Evolutionary conservation across 1,284 basidiomycete genomes (phyloP), one percentile per base, ranked within the genome.

Genomic region (Hemileia vastatrix): DNA sequence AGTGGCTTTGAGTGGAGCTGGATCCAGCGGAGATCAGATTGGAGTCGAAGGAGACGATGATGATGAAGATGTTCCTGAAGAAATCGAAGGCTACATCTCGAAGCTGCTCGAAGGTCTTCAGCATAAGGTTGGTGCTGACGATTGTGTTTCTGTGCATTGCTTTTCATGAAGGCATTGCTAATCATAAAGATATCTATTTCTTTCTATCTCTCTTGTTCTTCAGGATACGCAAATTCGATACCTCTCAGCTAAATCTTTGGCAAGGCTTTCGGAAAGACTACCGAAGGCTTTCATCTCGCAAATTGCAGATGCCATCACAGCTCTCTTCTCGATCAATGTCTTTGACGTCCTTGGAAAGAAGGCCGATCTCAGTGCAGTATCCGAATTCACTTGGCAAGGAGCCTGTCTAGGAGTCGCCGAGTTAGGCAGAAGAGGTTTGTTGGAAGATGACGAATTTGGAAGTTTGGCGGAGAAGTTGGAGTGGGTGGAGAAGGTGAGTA

Each of bases 151-250:
- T 47, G n/a, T 43, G 13, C 19, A 43, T 5, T 24, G 18, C 33
- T 6, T 19, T 44, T 3, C 60, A 44, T 24, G 58, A 51, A 49
- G 48, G 54, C 44, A 47, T 45, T 50, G 23, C 52, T 36, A 52
- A 54, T 50, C 58, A 19, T 24, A 51, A 19, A 11, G 45, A 19
- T 54, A 55, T n/a, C 53, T 6, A 54, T 48, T 21, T 44, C 15
- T 27, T 40, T 9, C 36, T 47, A 8, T 57, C 21, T 33, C 57
- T 59, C 58, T 65, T 3, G 6, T 61, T 11, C 21, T 21, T 18
- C 69, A 95, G 90, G 93, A 97, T 72, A 96, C 95, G 0, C 80
- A 92, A 31, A 91, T 98, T 19, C 87, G 95, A 51, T 98, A 91
- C 82, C 92, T 93, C 8, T 84, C 90, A 1, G 90, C 95, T 4